Percentiles rank a stretch among this genome's conserved stretches.
Conservation (phyloP, 2,329 filamentous ascomycete genomes). For the Colletotrichum lini region DNA sequence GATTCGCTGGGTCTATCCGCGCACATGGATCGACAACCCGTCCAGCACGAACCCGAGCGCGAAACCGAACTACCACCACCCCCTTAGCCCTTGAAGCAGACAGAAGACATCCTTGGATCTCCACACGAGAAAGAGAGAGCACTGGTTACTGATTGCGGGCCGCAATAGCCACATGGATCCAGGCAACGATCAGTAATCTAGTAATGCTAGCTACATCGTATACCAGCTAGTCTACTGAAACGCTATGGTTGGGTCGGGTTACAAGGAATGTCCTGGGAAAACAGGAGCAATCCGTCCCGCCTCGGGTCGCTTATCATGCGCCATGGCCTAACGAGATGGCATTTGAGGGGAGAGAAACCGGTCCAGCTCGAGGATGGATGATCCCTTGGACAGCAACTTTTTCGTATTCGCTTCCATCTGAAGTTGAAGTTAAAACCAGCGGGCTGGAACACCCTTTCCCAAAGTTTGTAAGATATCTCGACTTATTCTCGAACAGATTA, state of each 20-base stretch:
- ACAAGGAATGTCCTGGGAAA: too few species aligned
- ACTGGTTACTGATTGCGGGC: constrained; percentile 6
- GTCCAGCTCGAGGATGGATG: neutral
- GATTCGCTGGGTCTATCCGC: constrained; percentile 4
- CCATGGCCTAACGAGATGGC: neutral
- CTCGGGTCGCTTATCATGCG: constrained; percentile 11
- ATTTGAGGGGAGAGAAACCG: neutral
- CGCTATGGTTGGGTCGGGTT: neutral
- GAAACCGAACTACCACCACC: constrained; percentile 13
- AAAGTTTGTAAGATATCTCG: neutral
- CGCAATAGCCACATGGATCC: neutral
- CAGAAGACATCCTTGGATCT: neutral
- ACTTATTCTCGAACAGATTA: neutral
- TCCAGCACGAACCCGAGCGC: constrained; percentile 24
- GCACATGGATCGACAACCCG: neutral
- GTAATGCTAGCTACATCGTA: neutral
- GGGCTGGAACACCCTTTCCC: constrained; percentile 5
- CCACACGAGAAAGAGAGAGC: constrained; percentile 1
- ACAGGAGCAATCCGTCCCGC: too few species aligned
- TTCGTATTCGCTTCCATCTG: constrained; percentile 30
- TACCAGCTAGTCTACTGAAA: constrained; percentile 3
- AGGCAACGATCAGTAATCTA: neutral
- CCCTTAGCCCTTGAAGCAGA: neutral
- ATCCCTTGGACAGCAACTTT: constrained; percentile 15
- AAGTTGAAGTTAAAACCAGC: constrained; percentile 18